Percentiles rank a stretch among this genome's conserved stretches.
Conservation (phyloP, 306 rosid species). For the Leucaena leucocephala region DNA sequence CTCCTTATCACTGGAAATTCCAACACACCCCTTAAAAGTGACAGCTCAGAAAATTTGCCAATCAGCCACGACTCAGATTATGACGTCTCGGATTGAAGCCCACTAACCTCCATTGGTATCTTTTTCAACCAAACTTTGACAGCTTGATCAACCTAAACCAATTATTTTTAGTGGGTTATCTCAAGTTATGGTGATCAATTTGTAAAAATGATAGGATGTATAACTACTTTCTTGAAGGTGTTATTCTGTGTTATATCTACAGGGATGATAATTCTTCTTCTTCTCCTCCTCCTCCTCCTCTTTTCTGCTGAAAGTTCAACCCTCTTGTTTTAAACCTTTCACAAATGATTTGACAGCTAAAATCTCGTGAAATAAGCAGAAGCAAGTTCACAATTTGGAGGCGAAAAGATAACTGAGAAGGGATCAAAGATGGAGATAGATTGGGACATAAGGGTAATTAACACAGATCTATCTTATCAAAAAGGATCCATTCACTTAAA, state of each 20-base stretch:
- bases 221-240: slow-evolving; percentile 14
- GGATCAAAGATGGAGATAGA: slow-evolving; percentile 19
- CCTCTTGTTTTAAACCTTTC: neutral
- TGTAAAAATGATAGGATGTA: slow-evolving; percentile 20
- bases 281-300: neutral
- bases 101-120: slow-evolving; percentile 44
- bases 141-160: slow-evolving; percentile 40
- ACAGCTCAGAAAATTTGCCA: slow-evolving; percentile 36
- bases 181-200: slow-evolving; percentile 37
- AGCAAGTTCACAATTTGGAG: no score
- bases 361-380: neutral
- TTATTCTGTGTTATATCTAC: neutral
- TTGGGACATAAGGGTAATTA: slow-evolving; percentile 36
- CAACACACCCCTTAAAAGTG: slow-evolving; percentile 10
- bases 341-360: neutral
- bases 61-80: slow-evolving; percentile 46
- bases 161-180: slow-evolving; percentile 42
- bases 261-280: neutral
- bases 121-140: slow-evolving; percentile 37
- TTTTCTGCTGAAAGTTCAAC: neutral
- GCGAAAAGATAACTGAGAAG: neutral
- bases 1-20: slow-evolving; percentile 37
- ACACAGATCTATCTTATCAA: slow-evolving; percentile 38
- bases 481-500: slow-evolving; percentile 2
- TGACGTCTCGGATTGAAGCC: slow-evolving; percentile 45